Evolutionary conservation across 108 stramenopile species (phyloP).

Genomic region (Aurantiochytrium sp.): DNA sequence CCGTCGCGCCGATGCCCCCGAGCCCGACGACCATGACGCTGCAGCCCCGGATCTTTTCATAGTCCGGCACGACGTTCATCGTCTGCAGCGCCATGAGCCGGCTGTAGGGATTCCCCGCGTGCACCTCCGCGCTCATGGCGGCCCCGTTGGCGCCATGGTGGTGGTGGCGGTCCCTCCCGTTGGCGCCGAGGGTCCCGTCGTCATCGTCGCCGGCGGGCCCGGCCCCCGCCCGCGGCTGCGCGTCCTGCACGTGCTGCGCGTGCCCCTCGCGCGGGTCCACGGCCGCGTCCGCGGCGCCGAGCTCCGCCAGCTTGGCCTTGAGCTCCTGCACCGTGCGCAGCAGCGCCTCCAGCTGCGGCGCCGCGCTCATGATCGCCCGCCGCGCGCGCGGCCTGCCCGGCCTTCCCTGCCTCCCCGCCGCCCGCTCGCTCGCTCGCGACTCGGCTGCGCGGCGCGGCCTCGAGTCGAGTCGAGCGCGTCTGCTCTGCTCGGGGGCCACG

Average conservation of each 20-base stretch:
- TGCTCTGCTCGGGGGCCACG: too few relatives aligned
- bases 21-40: conserved; percentile 38
- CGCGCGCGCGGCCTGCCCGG: too few relatives aligned
- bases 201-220: too few relatives aligned
- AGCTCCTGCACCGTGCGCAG: background rate
- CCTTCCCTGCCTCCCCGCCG: too few relatives aligned
- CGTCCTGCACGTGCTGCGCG: background rate
- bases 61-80: conserved; percentile 29
- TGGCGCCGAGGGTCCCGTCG: too few relatives aligned
- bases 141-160: background rate
- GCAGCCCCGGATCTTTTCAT: conserved; percentile 4
- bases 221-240: background rate
- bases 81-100: conserved; percentile 30
- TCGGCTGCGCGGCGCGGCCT: too few relatives aligned
- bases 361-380: background rate
- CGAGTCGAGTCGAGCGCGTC: too few relatives aligned
- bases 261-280: background rate
- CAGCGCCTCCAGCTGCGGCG: background rate
- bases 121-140: background rate
- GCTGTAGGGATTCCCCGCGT: conserved; percentile 12
- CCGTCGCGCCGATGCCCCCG: conserved; percentile 36
- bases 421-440: too few relatives aligned
- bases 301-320: conserved; percentile 5
- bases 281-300: background rate
- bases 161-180: too few relatives aligned